Conservation (phyloP, 352 stramenopile genomes). For the Phytophthora multivora region DNA sequence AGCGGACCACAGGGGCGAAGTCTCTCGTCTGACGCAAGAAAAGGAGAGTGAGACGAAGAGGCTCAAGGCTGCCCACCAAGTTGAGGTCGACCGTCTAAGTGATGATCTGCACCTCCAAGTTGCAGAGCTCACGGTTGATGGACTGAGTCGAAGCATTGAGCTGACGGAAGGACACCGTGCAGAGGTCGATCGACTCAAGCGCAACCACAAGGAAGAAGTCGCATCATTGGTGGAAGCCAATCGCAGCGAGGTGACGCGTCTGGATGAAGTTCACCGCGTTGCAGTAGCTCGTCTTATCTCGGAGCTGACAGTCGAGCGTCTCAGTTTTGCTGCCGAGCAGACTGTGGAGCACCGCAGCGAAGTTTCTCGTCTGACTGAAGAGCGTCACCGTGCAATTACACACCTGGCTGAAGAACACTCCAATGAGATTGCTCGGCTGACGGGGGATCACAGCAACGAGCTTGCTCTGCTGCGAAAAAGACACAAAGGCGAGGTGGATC, state of each 20-base stretch:
- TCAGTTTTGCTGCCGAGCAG: too few relatives aligned
- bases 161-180: constrained; percentile 5
- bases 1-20: constrained; percentile 9
- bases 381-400: not conserved
- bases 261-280: not conserved
- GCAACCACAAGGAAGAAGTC: not conserved
- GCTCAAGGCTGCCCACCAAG: not conserved
- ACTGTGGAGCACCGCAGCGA: not conserved
- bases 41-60: too few relatives aligned
- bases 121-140: too few relatives aligned
- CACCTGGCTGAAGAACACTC: constrained; percentile 1
- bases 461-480: not conserved
- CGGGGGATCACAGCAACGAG: not conserved
- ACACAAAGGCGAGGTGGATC: constrained; percentile 8
- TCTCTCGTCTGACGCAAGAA: not conserved
- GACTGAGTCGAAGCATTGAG: not conserved
- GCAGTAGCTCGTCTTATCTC: constrained; percentile 7
- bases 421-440: constrained; percentile 10
- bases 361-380: constrained; percentile 2
- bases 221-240: not conserved
- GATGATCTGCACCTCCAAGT: constrained; percentile 1
- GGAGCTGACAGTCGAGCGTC: too few relatives aligned
- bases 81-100: not conserved
- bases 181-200: not conserved
- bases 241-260: not conserved